These are phyloP conservation scores for Exophiala phaeomuriformis DNA, from an alignment of 2,329 filamentous ascomycete species.

Conservation along the genomic window DNA sequence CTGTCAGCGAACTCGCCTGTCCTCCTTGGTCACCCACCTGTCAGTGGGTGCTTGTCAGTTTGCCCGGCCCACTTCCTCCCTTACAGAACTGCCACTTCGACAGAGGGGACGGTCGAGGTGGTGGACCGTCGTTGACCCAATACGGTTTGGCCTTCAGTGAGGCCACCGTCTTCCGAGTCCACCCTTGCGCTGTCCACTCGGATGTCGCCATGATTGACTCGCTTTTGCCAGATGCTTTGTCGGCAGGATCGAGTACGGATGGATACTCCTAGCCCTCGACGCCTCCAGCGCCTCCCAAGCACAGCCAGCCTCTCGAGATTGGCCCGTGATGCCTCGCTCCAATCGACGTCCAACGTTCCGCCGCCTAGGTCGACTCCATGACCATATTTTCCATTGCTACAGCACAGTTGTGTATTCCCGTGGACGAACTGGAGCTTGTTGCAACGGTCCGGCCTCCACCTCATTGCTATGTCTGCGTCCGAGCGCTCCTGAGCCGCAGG, in stretches of 20 bases:
- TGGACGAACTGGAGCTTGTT: no score
- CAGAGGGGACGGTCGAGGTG: no score
- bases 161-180: not conserved
- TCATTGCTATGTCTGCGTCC: not conserved
- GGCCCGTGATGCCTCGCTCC: not conserved
- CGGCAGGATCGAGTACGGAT: not conserved
- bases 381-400: not conserved
- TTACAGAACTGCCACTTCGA: not conserved
- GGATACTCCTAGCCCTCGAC: not conserved
- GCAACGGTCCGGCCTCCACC: not conserved
- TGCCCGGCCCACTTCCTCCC: not conserved
- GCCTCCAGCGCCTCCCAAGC: not conserved
- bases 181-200: not conserved
- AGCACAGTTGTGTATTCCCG: not conserved
- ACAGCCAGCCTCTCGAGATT: not conserved
- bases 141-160: not conserved
- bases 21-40: not conserved
- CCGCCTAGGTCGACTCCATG: not conserved
- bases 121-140: not conserved
- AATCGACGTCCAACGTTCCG: not conserved
- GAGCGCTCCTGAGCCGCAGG: not conserved
- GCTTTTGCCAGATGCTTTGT: not conserved
- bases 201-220: not conserved
- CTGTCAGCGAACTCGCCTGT: not conserved
- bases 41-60: not conserved